phyloP scores from a whole-genome alignment of 352 stramenopile genomes.

The Phytophthora syringae region DNA sequence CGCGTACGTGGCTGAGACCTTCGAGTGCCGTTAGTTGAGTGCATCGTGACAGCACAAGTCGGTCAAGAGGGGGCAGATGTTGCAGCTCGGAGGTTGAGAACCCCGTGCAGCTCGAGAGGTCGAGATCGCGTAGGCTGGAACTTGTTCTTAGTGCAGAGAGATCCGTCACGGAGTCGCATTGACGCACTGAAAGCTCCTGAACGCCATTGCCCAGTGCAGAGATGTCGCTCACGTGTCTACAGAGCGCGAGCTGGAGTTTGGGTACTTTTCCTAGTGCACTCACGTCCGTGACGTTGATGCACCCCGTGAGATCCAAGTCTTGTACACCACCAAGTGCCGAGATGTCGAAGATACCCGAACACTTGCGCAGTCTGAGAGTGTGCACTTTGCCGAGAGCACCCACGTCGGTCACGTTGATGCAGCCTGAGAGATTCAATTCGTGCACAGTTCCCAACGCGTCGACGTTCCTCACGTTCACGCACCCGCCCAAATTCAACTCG shows the following conservation, averaged over 20 bases:
- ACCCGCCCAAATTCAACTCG: conserved; percentile 68
- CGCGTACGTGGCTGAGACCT: conserved; percentile 46
- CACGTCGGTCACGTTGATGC: conserved; percentile 66
- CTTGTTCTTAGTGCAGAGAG: conserved; percentile 47
- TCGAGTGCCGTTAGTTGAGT: conserved; percentile 48
- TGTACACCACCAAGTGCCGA: conserved; percentile 45
- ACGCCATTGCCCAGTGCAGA: conserved; percentile 44
- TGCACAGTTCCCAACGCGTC: conserved; percentile 44
- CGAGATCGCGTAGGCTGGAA: conserved; percentile 48
- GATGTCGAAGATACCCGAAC: conserved; percentile 47
- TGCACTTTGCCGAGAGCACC: conserved; percentile 49
- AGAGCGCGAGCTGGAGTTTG: conserved; percentile 65
- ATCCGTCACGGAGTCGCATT: conserved; percentile 55
- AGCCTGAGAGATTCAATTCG: conserved; percentile 62
- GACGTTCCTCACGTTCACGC: conserved; percentile 52
- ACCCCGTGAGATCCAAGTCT: conserved; percentile 66
- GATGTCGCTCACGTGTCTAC: conserved; percentile 57
- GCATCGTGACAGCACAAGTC: conserved; percentile 66
- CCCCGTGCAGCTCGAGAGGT: conserved; percentile 60
- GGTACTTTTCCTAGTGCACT: conserved; percentile 48
- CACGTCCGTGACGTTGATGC: conserved; percentile 59
- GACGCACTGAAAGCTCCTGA: conserved; percentile 52
- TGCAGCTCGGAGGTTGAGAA: conserved; percentile 44
- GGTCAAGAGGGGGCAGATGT: conserved; percentile 44
- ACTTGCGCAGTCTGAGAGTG: conserved; percentile 61